Evolutionary conservation across 441 rosid species (phyloP).

Genomic region (Gossypium schwendimanii): DNA sequence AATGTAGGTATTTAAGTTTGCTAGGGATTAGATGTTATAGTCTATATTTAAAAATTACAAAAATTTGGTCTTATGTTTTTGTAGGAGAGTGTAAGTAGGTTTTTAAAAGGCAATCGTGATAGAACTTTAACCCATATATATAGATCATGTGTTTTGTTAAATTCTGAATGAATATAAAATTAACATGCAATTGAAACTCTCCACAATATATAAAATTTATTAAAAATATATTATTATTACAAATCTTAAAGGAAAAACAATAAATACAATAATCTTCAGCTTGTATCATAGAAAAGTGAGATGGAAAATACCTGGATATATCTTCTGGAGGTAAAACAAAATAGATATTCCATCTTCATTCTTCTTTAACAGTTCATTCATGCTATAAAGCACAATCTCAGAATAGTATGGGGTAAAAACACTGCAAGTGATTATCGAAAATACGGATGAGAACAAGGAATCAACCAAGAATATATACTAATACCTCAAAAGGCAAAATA

Average conservation of each 20-base stretch:
- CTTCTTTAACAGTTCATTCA: slow-evolving; percentile 79
- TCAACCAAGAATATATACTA: slow-evolving; percentile 10
- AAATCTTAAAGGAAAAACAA: neutral
- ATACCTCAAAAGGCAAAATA: slow-evolving; percentile 11
- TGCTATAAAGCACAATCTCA: slow-evolving; percentile 87
- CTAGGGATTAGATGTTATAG: neutral
- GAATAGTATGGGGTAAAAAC: slow-evolving; percentile 99
- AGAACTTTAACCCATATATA: neutral
- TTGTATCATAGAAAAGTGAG: slow-evolving; percentile 1
- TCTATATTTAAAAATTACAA: neutral
- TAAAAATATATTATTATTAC: neutral
- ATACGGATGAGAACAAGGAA: slow-evolving; percentile 13
- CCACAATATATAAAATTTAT: neutral
- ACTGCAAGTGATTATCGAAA: slow-evolving; percentile 38
- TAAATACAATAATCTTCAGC: neutral
- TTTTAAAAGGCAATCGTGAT: neutral
- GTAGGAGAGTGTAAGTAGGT: neutral
- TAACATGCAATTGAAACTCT: neutral
- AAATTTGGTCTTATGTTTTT: neutral
- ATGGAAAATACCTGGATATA: slow-evolving; percentile 71
- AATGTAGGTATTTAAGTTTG: neutral
- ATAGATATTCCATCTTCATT: slow-evolving; percentile 96
- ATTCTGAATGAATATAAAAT: neutral
- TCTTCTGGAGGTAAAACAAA: slow-evolving; percentile 97
- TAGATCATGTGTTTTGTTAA: neutral